Evolutionary conservation across 257 asterid species (phyloP).

Genomic region (Solanum microdontum): DNA sequence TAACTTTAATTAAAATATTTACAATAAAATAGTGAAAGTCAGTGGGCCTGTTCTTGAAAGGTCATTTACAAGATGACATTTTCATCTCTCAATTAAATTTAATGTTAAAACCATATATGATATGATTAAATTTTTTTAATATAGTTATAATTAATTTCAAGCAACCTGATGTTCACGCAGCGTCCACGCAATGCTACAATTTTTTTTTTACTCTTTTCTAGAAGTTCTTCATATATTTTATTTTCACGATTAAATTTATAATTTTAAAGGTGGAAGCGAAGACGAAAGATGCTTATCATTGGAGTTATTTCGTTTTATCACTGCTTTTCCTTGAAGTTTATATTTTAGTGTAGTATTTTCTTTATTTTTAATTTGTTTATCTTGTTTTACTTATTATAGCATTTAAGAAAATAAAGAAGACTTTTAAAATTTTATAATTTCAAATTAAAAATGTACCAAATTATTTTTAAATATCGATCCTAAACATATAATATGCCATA

Average conservation of each 20-base stretch:
- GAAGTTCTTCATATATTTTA: too few relatives aligned
- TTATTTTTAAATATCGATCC: too few relatives aligned
- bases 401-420: too few relatives aligned
- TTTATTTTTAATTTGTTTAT: too few relatives aligned
- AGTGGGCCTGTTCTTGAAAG: background rate
- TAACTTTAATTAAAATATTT: background rate
- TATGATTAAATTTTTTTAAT: background rate
- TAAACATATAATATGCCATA: background rate
- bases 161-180: background rate
- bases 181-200: background rate
- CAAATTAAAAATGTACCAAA: too few relatives aligned
- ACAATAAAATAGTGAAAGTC: background rate
- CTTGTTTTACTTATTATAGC: too few relatives aligned
- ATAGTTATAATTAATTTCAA: background rate
- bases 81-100: background rate
- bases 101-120: background rate
- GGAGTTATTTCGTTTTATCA: too few relatives aligned
- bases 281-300: too few relatives aligned
- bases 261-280: too few relatives aligned
- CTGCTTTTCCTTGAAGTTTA: background rate
- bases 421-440: too few relatives aligned
- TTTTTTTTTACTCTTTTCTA: too few relatives aligned
- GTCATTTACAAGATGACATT: background rate
- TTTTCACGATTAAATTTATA: too few relatives aligned
- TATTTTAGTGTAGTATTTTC: background rate